These are phyloP conservation scores for Drosera capensis DNA, from an alignment of 148 eudicot genomes.

Conservation along the genomic window DNA sequence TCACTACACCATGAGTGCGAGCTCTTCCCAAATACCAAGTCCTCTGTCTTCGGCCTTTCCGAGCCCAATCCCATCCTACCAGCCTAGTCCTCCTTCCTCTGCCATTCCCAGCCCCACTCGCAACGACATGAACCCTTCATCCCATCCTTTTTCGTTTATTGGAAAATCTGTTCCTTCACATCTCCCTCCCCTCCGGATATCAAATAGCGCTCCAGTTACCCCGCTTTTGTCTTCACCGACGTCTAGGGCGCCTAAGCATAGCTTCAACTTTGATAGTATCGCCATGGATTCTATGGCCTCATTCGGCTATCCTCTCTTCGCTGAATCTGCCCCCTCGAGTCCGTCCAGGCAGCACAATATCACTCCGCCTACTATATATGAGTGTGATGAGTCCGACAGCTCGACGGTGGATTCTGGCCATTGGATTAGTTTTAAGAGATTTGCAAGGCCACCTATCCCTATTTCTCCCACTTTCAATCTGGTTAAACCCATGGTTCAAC, in stretches of 20 bases:
- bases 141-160: conserved; percentile 57
- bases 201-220: conserved; percentile 92
- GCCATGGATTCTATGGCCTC: conserved; percentile 63
- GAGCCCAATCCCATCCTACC: conserved; percentile 82
- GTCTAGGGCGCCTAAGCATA: conserved; percentile 37
- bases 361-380: conserved; percentile 65
- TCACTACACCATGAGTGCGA: conserved; percentile 30
- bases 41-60: conserved; percentile 74
- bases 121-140: conserved; percentile 21
- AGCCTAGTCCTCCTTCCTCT: conserved; percentile 79
- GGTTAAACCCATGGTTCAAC: conserved; percentile 42
- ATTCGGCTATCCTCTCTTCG: conserved; percentile 45
- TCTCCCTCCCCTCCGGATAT: conserved; percentile 81
- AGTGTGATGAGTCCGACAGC: conserved; percentile 79
- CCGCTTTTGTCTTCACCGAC: conserved; percentile 82
- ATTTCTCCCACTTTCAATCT: conserved; percentile 71
- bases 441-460: conserved; percentile 41
- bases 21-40: conserved; percentile 68
- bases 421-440: conserved; percentile 73
- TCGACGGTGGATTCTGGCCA: conserved; percentile 76
- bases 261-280: conserved; percentile 45
- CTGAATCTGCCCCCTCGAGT: conserved; percentile 87
- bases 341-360: conserved; percentile 43
- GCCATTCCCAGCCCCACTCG: conserved; percentile 72
- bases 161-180: conserved; percentile 45